A percentile compares a stretch with the other conserved stretches of the same genome.
These are phyloP conservation scores for Elaeis guineensis DNA, from an alignment of 176 grass and related monocot species.

Conservation along the genomic window DNA sequence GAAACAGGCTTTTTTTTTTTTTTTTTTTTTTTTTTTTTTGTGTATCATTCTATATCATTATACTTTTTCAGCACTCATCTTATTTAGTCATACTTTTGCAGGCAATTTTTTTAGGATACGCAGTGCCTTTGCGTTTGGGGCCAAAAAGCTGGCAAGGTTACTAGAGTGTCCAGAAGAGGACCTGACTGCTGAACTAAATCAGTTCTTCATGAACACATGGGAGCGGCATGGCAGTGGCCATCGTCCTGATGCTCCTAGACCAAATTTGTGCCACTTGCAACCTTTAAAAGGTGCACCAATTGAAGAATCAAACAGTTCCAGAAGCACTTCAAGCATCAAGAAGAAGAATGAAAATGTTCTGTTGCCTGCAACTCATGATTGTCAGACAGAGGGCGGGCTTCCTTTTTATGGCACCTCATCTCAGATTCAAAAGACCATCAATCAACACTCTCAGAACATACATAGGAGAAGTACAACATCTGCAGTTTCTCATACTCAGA, in stretches of 20 bases:
- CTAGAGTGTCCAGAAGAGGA: slow-evolving; percentile 69
- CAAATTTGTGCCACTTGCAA: slow-evolving; percentile 27
- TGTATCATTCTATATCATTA: no score
- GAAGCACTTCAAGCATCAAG: slow-evolving; percentile 23
- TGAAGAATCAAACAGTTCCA: slow-evolving; percentile 38
- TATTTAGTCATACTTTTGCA: slow-evolving; percentile 15
- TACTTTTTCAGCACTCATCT: neutral
- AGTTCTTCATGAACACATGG: slow-evolving; percentile 82
- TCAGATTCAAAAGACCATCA: slow-evolving; percentile 33
- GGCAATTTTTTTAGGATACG: slow-evolving; percentile 98
- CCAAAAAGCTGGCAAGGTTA: slow-evolving; percentile 57
- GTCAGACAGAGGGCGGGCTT: slow-evolving; percentile 1
- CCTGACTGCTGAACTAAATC: slow-evolving; percentile 54
- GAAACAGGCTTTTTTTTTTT: no score
- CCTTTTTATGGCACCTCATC: slow-evolving; percentile 7
- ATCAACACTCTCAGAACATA: slow-evolving; percentile 22
- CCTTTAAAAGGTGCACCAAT: slow-evolving; percentile 25
- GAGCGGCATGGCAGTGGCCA: slow-evolving; percentile 53
- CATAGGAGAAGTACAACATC: slow-evolving; percentile 23
- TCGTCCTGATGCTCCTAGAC: slow-evolving; percentile 43
- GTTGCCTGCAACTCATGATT: slow-evolving; percentile 23
- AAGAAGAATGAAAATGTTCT: slow-evolving; percentile 31
- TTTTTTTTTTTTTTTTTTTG: no score
- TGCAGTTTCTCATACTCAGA: slow-evolving; percentile 33
- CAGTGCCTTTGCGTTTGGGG: slow-evolving; percentile 81